Conservation (phyloP, 2,329 filamentous ascomycete species). For the Botryosphaeria dothidea region DNA sequence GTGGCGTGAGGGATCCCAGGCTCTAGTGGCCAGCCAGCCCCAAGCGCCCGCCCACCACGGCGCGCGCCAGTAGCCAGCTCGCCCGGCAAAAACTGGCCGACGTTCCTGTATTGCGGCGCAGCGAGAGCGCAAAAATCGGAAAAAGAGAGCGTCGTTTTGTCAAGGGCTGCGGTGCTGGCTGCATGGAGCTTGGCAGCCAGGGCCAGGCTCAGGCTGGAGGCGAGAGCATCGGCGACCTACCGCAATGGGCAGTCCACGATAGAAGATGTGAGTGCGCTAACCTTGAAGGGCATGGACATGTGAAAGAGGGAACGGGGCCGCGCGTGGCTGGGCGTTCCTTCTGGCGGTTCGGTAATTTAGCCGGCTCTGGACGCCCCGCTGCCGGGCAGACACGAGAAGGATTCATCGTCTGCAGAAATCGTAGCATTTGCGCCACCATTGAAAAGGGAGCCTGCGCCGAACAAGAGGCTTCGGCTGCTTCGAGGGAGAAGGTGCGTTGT, state of each 20-base stretch:
- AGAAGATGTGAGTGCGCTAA: background rate
- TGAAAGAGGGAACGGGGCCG: background rate
- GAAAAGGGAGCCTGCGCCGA: background rate
- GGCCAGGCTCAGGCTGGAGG: background rate
- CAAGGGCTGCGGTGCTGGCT: background rate
- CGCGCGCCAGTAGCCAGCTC: background rate
- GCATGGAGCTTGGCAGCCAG: background rate
- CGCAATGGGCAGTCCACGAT: background rate
- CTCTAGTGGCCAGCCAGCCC: background rate
- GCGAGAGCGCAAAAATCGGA: background rate
- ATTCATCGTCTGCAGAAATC: background rate
- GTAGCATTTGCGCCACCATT: background rate
- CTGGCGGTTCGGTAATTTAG: background rate
- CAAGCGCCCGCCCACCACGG: background rate
- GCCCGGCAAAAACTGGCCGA: background rate
- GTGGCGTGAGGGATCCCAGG: constrained; percentile 2
- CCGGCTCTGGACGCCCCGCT: background rate
- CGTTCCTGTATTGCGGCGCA: background rate
- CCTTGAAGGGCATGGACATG: background rate
- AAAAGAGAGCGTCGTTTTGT: too few species aligned
- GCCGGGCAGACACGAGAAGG: background rate
- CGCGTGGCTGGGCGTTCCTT: background rate
- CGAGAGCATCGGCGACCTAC: background rate
- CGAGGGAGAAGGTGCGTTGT: too few species aligned
- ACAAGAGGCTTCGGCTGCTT: too few species aligned